Evolutionary conservation across 768 basidiomycete genomes (phyloP), one percentile per base, ranked within the genome.

Genomic region (Termitomyces bulborhizus): DNA sequence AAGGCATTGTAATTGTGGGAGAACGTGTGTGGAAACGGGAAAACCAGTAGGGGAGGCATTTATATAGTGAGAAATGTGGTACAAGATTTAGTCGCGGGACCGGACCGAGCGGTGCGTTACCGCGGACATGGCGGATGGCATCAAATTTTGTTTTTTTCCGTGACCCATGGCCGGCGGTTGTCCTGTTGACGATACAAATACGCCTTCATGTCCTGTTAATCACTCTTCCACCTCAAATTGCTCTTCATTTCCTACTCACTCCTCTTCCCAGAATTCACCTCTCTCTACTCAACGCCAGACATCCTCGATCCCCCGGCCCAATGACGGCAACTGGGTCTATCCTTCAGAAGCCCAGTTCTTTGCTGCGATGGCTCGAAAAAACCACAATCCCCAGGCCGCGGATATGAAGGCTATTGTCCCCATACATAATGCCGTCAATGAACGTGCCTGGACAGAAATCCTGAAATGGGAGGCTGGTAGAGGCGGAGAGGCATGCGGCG

Each of bases 301-400:
- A 29, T 97, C 94, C 6, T 90, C 91, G 27, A 98, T 98, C 66
- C 96, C 96, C 16, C 83, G 85, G 63, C 67, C 73, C 18, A 70
- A 76, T 41, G 82, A 83, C 47, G 79, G 77, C 42, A 87, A 93
- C 54, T 99, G 97, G 97, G 90, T 97, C 46, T 99, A 99, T 71
- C 97, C 97, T 24, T 98, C 96, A 18, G 93, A 98, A 68, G 84
- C 89, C n/a, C 96, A 98, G 72, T 99, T 99, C 78, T 98, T 90
- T 70, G 79, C 89, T n/a, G 96, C 97, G 18, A 94, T 99, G 87
- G 82, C 85, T 55, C 84, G 96, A 56, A 98, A 98, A 73, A 85
- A 97, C 63, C 91, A 97, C 68, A 84, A 87, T 53, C 95, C 95
- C 3, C 79, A 85, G 31, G 80, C 88, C 21, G 67, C 77, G n/a